These are phyloP conservation scores for Paratinospora sagittata DNA, from an alignment of 164 flowering plant genomes.

Conservation along the genomic window DNA sequence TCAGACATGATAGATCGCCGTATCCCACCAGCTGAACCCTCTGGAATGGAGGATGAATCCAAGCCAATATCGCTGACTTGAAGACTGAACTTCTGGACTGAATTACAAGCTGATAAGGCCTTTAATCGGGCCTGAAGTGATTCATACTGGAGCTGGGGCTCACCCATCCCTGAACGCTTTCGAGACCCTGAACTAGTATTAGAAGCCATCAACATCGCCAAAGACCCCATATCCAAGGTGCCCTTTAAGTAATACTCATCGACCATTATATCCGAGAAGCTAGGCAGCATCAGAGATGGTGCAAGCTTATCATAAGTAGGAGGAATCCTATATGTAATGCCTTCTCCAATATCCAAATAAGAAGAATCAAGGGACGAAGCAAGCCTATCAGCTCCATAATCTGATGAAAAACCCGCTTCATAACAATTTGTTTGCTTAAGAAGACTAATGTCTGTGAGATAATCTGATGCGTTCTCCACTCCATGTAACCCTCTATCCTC, in stretches of 20 bases:
- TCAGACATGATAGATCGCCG: slow-evolving; percentile 79
- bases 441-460: slow-evolving; percentile 31
- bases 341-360: slow-evolving; percentile 84
- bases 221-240: slow-evolving; percentile 75
- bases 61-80: slow-evolving; percentile 61
- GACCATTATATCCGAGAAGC: slow-evolving; percentile 61
- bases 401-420: slow-evolving; percentile 39
- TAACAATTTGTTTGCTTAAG: slow-evolving; percentile 35
- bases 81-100: slow-evolving; percentile 60
- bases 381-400: slow-evolving; percentile 40
- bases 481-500: slow-evolving; percentile 46
- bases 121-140: slow-evolving; percentile 84
- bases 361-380: slow-evolving; percentile 41
- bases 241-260: slow-evolving; percentile 80
- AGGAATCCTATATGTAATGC: slow-evolving; percentile 75
- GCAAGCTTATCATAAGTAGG: slow-evolving; percentile 81
- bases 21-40: slow-evolving; percentile 92
- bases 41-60: slow-evolving; percentile 68
- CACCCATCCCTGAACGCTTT: slow-evolving; percentile 66
- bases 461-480: slow-evolving; percentile 40
- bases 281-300: slow-evolving; percentile 61
- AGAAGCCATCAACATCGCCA: slow-evolving; percentile 68
- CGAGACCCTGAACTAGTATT: slow-evolving; percentile 48
- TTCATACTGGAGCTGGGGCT: slow-evolving; percentile 61
- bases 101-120: slow-evolving; percentile 51